Evolutionary conservation across 2,329 filamentous ascomycete species (phyloP).

Genomic region (Epichloe typhina): DNA sequence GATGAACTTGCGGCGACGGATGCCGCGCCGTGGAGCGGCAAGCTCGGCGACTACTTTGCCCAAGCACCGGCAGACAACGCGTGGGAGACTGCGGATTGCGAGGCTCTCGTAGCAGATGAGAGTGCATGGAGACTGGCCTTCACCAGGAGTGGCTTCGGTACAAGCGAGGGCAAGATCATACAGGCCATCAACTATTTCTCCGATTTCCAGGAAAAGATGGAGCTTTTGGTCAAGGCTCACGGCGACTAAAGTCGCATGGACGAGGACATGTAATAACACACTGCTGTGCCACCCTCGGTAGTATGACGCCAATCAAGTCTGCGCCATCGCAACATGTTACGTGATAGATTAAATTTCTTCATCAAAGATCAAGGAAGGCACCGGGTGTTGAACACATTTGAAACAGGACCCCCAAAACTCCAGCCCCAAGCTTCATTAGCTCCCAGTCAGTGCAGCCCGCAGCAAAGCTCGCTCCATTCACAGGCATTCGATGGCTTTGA

Average conservation of each 20-base stretch:
- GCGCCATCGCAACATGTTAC: too few species aligned
- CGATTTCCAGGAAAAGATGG: constrained; percentile 39
- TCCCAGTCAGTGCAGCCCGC: background rate
- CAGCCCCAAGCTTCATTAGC: background rate
- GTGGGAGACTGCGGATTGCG: constrained; percentile 13
- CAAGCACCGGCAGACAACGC: constrained; percentile 16
- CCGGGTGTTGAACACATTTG: background rate
- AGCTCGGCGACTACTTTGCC: constrained; percentile 9
- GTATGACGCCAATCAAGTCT: too few species aligned
- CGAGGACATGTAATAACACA: too few species aligned
- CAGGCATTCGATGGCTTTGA: constrained; percentile 46
- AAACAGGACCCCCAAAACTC: background rate
- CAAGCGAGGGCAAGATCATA: constrained; percentile 36
- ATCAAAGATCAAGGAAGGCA: background rate
- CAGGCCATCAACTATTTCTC: constrained; percentile 46
- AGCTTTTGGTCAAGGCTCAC: constrained; percentile 14
- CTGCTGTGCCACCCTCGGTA: too few species aligned
- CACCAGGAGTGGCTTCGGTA: constrained; percentile 30
- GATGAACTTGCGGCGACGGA: constrained; percentile 28
- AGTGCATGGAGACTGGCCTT: constrained; percentile 37
- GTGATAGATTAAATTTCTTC: background rate
- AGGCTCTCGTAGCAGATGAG: constrained; percentile 23
- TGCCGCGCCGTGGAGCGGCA: constrained; percentile 9
- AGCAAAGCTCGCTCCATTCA: constrained; percentile 17
- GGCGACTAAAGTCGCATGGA: background rate